A percentile compares a stretch with the other conserved stretches of the same genome.
Conservation (phyloP, 148 eudicot genomes). For the Rhododendron williamsianum region DNA sequence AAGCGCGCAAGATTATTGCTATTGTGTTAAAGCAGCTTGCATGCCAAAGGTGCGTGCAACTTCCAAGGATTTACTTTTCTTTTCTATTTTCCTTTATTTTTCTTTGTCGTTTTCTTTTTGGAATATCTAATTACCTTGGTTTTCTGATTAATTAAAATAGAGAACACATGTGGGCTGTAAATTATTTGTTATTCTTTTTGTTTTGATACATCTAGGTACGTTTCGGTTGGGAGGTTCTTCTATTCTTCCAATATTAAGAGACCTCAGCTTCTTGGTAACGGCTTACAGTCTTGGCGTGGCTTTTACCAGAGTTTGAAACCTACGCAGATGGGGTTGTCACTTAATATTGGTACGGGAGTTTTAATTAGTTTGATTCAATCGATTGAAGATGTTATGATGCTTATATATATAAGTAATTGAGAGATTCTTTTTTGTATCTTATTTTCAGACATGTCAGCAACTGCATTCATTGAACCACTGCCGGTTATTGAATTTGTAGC, state of each 20-base stretch:
- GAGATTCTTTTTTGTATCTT: background rate
- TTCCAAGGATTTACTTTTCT: background rate
- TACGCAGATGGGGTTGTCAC: constrained; percentile 64
- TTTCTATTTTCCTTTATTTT: background rate
- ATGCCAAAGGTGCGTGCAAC: too few species aligned
- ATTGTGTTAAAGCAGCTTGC: too few species aligned
- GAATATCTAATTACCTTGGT: background rate
- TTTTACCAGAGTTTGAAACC: constrained; percentile 60
- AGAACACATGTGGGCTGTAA: background rate
- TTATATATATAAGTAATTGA: background rate
- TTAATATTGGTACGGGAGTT: constrained; percentile 46
- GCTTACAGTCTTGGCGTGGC: constrained; percentile 77
- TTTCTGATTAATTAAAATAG: background rate
- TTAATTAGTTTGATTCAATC: background rate
- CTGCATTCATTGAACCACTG: constrained; percentile 75
- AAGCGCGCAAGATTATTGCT: too few species aligned
- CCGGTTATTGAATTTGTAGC: constrained; percentile 70
- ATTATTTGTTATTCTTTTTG: background rate
- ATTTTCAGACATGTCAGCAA: constrained; percentile 59
- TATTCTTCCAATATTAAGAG: too few species aligned
- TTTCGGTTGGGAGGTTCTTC: constrained; percentile 65
- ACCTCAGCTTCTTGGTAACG: constrained; percentile 52
- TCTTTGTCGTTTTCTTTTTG: background rate
- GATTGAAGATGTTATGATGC: background rate
- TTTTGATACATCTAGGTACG: constrained; percentile 36